phyloP scores from a whole-genome alignment of 2,329 filamentous ascomycete species.

The Blastomyces parvus region DNA sequence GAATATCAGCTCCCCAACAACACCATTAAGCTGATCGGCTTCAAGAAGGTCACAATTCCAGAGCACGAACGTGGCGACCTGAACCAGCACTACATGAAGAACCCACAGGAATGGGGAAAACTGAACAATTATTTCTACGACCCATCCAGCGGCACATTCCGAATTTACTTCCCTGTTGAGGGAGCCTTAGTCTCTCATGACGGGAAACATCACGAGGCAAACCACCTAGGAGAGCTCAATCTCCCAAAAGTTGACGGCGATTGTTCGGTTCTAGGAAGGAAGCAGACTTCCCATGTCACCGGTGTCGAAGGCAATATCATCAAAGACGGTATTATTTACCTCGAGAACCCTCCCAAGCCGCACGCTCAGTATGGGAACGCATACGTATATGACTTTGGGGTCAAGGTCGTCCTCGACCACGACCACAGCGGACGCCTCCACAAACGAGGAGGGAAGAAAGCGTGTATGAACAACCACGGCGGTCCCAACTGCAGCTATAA shows the following conservation, averaged over 20 bases:
- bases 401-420: constrained; percentile 2
- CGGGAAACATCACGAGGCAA: constrained; percentile 5
- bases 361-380: constrained; percentile 2
- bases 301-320: constrained; percentile 10
- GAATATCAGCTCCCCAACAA: constrained; percentile 7
- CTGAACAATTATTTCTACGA: constrained; percentile 6
- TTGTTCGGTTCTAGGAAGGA: constrained; percentile 7
- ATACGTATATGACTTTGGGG: constrained; percentile 10
- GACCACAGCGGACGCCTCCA: constrained; percentile 3
- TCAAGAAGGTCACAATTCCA: constrained; percentile 9
- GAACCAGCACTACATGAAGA: constrained; percentile 4
- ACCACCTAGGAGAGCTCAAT: constrained; percentile 8
- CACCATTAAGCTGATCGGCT: constrained; percentile 10
- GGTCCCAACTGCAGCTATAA: constrained; percentile 7
- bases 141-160: neutral
- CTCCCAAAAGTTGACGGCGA: constrained; percentile 2
- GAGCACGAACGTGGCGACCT: neutral
- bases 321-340: constrained; percentile 11
- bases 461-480: constrained; percentile 9
- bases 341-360: constrained; percentile 3
- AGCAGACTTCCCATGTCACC: constrained; percentile 6
- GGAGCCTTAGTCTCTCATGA: constrained; percentile 6
- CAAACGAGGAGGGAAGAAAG: neutral
- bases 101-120: neutral
- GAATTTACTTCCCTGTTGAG: constrained; percentile 11